Evolutionary conservation across 495 filamentous ascomycete species (phyloP).

Genomic region (Articulospora tetracladia): DNA sequence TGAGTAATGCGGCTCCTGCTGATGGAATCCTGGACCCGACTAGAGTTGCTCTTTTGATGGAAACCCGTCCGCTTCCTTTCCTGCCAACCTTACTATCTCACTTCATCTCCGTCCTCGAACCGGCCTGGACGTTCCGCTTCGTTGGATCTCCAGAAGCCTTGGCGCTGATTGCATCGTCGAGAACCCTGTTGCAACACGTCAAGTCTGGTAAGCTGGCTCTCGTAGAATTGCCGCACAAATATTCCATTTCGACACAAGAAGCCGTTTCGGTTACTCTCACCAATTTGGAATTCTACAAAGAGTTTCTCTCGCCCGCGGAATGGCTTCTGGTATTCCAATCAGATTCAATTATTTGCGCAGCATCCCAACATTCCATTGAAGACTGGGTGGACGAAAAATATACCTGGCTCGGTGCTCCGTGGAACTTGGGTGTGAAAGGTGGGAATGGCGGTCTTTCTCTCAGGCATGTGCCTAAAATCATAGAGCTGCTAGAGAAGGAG

Average conservation of each 20-base stretch:
- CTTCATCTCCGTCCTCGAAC: slow-evolving; percentile 4
- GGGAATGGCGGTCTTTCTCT: slow-evolving; percentile 12
- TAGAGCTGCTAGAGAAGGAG: slow-evolving; percentile 2
- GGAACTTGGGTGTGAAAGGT: not conserved
- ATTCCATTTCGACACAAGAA: slow-evolving; percentile 1
- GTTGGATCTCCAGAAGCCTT: not conserved
- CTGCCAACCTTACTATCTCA: slow-evolving; percentile 5
- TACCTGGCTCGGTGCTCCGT: slow-evolving; percentile 7
- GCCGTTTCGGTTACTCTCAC: slow-evolving; percentile 6
- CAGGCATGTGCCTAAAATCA: not conserved
- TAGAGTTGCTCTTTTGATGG: slow-evolving; percentile 2
- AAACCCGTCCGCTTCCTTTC: not conserved
- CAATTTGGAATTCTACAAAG: slow-evolving; percentile 4
- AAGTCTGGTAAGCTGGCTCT: slow-evolving; percentile 4
- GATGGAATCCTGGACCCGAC: not conserved
- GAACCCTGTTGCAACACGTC: not conserved
- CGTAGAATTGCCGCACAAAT: not conserved
- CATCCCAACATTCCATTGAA: not conserved
- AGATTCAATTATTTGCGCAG: slow-evolving; percentile 6
- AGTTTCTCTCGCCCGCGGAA: slow-evolving; percentile 5
- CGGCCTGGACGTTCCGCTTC: slow-evolving; percentile 1
- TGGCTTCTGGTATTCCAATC: slow-evolving; percentile 13
- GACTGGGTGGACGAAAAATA: slow-evolving; percentile 1
- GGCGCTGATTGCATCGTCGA: not conserved
- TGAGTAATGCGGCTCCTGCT: no score